phyloP scores from a whole-genome alignment of 2,329 filamentous ascomycete species.

The Paraconiothyrium sp. region DNA sequence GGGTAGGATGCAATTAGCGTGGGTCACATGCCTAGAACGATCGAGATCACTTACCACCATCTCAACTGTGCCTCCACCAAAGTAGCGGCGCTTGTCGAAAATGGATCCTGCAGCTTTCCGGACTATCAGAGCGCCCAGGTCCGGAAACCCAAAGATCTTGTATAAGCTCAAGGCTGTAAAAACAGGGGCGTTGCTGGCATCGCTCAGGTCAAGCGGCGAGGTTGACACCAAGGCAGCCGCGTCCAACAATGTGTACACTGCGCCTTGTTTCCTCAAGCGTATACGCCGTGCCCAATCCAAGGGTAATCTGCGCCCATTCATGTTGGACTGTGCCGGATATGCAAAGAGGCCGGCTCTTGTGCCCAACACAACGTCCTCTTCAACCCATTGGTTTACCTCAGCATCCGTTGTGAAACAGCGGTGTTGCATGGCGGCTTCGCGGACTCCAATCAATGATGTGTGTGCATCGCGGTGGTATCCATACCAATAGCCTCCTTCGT shows the following conservation, averaged over 20 bases:
- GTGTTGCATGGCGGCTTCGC: slow-evolving; percentile 72
- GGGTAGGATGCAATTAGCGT: neutral
- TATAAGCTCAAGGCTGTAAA: slow-evolving; percentile 91
- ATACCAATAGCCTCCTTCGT: slow-evolving; percentile 78
- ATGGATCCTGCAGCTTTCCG: slow-evolving; percentile 73
- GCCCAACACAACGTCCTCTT: slow-evolving; percentile 34
- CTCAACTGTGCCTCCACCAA: slow-evolving; percentile 94
- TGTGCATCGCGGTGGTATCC: slow-evolving; percentile 86
- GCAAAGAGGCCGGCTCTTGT: slow-evolving; percentile 68
- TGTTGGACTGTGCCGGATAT: slow-evolving; percentile 91
- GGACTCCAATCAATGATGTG: slow-evolving; percentile 84
- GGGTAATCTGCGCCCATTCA: slow-evolving; percentile 82
- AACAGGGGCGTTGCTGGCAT: slow-evolving; percentile 73
- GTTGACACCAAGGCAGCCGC: slow-evolving; percentile 85
- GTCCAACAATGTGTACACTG: slow-evolving; percentile 78
- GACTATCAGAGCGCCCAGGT: slow-evolving; percentile 86
- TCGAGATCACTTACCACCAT: slow-evolving; percentile 66
- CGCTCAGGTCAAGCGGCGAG: slow-evolving; percentile 74
- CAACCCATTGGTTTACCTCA: slow-evolving; percentile 73
- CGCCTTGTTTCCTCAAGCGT: slow-evolving; percentile 52
- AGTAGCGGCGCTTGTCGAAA: slow-evolving; percentile 77
- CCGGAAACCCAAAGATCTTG: slow-evolving; percentile 98
- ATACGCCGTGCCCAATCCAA: slow-evolving; percentile 68
- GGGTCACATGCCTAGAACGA: neutral
- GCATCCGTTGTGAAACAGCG: slow-evolving; percentile 71